Evolutionary conservation across 1,139 yeast species (phyloP).

Genomic region (Kazachstania sp.): DNA sequence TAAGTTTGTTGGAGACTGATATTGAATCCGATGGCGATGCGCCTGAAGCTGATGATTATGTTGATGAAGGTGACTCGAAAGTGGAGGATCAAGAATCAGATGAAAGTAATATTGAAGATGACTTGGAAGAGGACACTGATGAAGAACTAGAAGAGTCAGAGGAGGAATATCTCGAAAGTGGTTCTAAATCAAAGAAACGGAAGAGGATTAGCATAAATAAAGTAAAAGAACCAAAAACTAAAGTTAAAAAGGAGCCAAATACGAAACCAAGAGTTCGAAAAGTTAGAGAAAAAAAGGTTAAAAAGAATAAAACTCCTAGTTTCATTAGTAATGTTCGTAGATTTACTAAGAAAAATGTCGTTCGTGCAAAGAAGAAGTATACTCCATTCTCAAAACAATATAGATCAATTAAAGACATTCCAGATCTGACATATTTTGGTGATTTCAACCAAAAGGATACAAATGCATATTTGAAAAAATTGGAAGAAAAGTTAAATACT

Average conservation of each 20-base stretch:
- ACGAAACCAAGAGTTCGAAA: background rate
- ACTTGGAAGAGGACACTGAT: background rate
- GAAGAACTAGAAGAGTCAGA: slow-evolving; percentile 5
- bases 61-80: slow-evolving; percentile 3
- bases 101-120: background rate
- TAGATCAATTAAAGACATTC: slow-evolving; percentile 25
- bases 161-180: slow-evolving; percentile 1
- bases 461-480: slow-evolving; percentile 20
- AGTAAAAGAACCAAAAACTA: background rate
- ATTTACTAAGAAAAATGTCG: slow-evolving; percentile 29
- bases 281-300: background rate
- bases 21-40: background rate
- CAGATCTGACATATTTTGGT: slow-evolving; percentile 25
- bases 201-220: slow-evolving; percentile 6
- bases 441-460: slow-evolving; percentile 23
- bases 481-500: slow-evolving; percentile 25
- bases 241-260: background rate
- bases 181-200: background rate
- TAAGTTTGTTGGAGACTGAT: background rate
- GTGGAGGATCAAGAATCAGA: background rate
- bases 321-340: slow-evolving; percentile 14
- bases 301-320: background rate
- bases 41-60: background rate
- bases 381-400: slow-evolving; percentile 30
- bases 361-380: slow-evolving; percentile 30